Base-by-base conservation (phyloP, 495 filamentous ascomycete species). In the Cladorrhinum samala region DNA sequence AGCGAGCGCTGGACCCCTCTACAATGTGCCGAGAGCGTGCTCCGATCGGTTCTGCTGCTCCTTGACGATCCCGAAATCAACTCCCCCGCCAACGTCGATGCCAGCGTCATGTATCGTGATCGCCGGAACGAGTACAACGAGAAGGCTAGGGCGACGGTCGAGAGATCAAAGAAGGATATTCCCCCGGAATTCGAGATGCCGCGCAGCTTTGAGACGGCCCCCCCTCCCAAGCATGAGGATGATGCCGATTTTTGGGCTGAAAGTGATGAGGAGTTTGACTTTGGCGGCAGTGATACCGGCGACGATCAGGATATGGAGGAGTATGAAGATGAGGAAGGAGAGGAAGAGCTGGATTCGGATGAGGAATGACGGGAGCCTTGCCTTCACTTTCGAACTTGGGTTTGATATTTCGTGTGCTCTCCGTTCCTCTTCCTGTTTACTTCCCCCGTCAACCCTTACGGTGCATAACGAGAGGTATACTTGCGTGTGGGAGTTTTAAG, bases 41-140 rank as follows among this genome's bases (percentile, higher is more conserved):
- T 98, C 16, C 86, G 95, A 46, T 95, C 89, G 17, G 87, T 96
- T 16, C 77, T 98, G 16, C 86, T 90, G n/a, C 83, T 98, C 1
- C 83, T 98, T 40, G 93, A 98, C 64, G 87, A 94, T 64, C 88
- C 93, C 14, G 93, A 98, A 65, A 86, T 92, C 57, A 88, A 83
- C 53, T 95, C 89, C 4, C 89, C 93, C 0, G 93, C 93, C 52
- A 97, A 98, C 60, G 93, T 97, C 46, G 92, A 97, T 61, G 93
- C 93, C 9, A 81, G 86, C 23, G 86, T 96, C 11, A 79, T 91
- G 78, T 80, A 95, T 46, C 82, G 93, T 49, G 87, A 88, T 51
- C 65, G 86, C 19, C 80, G 81, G 3, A 73, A 76, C 6, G 58
- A 65, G 21, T 98, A 91, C 72, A 85, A 87, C 65, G 65, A 72